Evolutionary conservation across 2,329 filamentous ascomycete species (phyloP), one percentile per base, ranked within the genome.

Genomic region (Arthrobotrys sphaeroides): DNA sequence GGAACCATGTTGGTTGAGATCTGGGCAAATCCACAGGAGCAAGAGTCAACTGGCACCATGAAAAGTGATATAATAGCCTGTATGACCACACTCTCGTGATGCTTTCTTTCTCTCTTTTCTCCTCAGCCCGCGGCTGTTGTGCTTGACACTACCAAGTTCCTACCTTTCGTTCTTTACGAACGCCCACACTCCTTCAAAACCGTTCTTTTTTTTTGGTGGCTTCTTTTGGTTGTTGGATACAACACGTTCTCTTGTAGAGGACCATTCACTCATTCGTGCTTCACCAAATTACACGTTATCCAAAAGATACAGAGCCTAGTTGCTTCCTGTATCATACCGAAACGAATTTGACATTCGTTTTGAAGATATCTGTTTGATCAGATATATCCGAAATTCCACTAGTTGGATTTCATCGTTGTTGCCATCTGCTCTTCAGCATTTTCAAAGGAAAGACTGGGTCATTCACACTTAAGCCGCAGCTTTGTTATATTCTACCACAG

Each of bases 291-390:
- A 47, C 20, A 65, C 49, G 36, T 65, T 18, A 53, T 33, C 28
- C 10, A 20, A 1, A 20, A 38, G 62, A 74, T 74, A 74, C 70
- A 67, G 38, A 74, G 70, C 70, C 70, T 43, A 74, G 70, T 55
- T 57, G 70, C 70, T 74, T 68, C 55, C 68, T 53, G 68, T 73
- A 65, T 68, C 70, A 6, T 38, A 42, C 47, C 53, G 70, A 64
- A 74, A 74, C 70, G 70, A 55, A 74, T 74, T 74, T 62, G 70
- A 74, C 36, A 74, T 74, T 74, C 57, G 70, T 74, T 74, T 74
- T 40, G 62, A 38, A 61, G 51, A 74, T 74, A 68, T 61, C 59
- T 65, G 59, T 49, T 72, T 62, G 66, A 62, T 72, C 67, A 59
- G 67, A 59, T 74, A 67, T 74, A 66, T 59, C 53, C 47, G 62